Percentiles rank a stretch among this genome's conserved stretches.
Conservation (phyloP, 108 stramenopile species). For the Schizochytrium sp. region DNA sequence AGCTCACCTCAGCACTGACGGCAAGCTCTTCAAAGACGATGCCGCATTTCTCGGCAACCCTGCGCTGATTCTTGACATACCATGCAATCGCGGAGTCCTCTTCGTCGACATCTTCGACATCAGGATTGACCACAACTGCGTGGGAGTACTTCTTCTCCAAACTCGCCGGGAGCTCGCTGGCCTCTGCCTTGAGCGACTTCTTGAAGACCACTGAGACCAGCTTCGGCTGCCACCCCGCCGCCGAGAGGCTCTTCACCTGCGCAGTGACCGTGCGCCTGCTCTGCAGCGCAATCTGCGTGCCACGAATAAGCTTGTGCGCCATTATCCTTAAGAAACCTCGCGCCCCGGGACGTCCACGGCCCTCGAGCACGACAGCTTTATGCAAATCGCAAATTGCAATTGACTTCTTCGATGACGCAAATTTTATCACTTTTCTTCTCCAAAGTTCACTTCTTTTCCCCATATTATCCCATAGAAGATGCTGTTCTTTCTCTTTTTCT, state of each 20-base stretch:
- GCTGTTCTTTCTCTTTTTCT: no score
- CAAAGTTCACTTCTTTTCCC: no score
- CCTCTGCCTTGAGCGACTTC: not conserved
- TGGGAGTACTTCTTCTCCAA: not conserved
- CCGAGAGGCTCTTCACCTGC: constrained; percentile 15
- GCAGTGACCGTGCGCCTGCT: not conserved
- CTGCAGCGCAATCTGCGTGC: constrained; percentile 36
- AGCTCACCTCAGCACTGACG: not conserved
- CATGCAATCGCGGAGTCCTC: constrained; percentile 56
- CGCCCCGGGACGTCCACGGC: no score
- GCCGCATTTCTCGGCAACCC: constrained; percentile 60
- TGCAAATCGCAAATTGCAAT: no score
- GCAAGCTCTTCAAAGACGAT: constrained; percentile 51
- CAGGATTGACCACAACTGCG: not conserved
- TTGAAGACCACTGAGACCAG: constrained; percentile 51
- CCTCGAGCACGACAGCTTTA: no score
- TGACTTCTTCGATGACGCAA: no score
- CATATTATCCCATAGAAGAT: no score
- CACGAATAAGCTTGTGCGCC: constrained; percentile 56
- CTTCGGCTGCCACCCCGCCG: constrained; percentile 33
- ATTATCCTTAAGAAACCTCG: not conserved
- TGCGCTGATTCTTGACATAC: constrained; percentile 50
- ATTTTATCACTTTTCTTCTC: no score
- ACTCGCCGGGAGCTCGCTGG: no score
- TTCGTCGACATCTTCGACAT: not conserved